A percentile compares a stretch with the other conserved stretches of the same genome.
These are phyloP conservation scores for Hirsutella rhossiliensis DNA, from an alignment of 2,329 filamentous ascomycete species.

Conservation along the genomic window DNA sequence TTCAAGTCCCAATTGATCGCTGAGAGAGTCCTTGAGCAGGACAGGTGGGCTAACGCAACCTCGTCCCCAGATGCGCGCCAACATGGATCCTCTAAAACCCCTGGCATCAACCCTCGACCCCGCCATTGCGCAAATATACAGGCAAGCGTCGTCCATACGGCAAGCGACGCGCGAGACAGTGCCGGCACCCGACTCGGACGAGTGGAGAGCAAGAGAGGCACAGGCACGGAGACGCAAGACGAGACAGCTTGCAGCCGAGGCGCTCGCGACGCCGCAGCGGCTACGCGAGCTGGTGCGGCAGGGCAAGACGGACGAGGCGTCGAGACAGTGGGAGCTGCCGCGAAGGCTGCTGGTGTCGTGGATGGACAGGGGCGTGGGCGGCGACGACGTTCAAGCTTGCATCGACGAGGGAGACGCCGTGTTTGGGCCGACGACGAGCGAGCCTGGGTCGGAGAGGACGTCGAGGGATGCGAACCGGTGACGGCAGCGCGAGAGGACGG, in stretches of 20 bases:
- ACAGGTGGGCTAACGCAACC: too few species aligned
- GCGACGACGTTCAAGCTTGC: slow-evolving; percentile 38
- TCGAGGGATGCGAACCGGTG: slow-evolving; percentile 7
- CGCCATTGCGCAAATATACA: slow-evolving; percentile 64
- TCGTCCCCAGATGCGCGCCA: slow-evolving; percentile 52
- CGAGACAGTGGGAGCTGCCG: slow-evolving; percentile 42
- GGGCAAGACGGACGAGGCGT: slow-evolving; percentile 50
- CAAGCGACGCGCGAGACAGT: slow-evolving; percentile 36
- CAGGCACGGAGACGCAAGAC: slow-evolving; percentile 23
- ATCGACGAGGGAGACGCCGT: slow-evolving; percentile 43
- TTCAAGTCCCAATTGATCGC: too few species aligned
- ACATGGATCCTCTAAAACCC: slow-evolving; percentile 68
- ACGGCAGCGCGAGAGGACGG: not conserved
- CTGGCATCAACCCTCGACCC: slow-evolving; percentile 62
- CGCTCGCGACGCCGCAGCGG: slow-evolving; percentile 47
- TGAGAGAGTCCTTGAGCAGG: too few species aligned
- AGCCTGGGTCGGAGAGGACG: slow-evolving; percentile 4
- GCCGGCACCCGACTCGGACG: slow-evolving; percentile 30
- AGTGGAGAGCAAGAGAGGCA: slow-evolving; percentile 21
- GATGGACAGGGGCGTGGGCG: slow-evolving; percentile 42
- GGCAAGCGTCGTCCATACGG: slow-evolving; percentile 42
- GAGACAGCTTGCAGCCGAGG: slow-evolving; percentile 49
- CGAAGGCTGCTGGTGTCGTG: slow-evolving; percentile 38
- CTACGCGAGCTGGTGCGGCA: slow-evolving; percentile 45
- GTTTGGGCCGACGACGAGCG: slow-evolving; percentile 15